Percentiles rank a stretch among this genome's conserved stretches.
These are phyloP conservation scores for Sporisorium sorghi DNA, from an alignment of 1,284 basidiomycete genomes.

Conservation along the genomic window DNA sequence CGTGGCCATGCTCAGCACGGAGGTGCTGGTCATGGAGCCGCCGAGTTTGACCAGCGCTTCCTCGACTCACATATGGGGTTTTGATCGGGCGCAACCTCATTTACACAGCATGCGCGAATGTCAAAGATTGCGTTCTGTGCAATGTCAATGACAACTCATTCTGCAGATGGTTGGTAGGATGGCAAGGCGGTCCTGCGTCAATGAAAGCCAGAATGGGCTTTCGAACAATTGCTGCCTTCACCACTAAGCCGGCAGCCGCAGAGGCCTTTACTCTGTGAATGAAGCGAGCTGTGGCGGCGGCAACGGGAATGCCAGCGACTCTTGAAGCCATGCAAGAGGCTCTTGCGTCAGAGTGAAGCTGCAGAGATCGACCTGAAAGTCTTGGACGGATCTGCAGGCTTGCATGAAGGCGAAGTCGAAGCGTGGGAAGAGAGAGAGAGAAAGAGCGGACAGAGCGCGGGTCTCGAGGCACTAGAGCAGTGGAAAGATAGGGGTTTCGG, in stretches of 20 bases:
- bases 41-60: constrained; percentile 43
- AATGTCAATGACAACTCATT: no score
- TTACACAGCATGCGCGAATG: no score
- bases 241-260: not conserved
- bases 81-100: constrained; percentile 2
- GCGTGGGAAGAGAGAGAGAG: constrained; percentile 8
- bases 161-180: no score
- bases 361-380: constrained; percentile 11
- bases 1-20: not conserved
- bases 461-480: no score
- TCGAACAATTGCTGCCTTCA: not conserved
- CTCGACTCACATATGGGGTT: constrained; percentile 53
- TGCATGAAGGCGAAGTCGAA: constrained; percentile 13
- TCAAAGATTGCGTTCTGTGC: no score
- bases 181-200: no score
- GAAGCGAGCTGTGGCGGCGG: not conserved
- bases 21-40: constrained; percentile 3
- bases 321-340: no score
- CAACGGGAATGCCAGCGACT: not conserved
- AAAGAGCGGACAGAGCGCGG: not conserved
- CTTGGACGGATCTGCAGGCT: constrained; percentile 20
- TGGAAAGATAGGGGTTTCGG: no score
- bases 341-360: constrained; percentile 6
- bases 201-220: no score
- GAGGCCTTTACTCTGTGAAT: not conserved